Base-by-base conservation (phyloP, 2,329 filamentous ascomycete genomes). In the Xylaria sp. region DNA sequence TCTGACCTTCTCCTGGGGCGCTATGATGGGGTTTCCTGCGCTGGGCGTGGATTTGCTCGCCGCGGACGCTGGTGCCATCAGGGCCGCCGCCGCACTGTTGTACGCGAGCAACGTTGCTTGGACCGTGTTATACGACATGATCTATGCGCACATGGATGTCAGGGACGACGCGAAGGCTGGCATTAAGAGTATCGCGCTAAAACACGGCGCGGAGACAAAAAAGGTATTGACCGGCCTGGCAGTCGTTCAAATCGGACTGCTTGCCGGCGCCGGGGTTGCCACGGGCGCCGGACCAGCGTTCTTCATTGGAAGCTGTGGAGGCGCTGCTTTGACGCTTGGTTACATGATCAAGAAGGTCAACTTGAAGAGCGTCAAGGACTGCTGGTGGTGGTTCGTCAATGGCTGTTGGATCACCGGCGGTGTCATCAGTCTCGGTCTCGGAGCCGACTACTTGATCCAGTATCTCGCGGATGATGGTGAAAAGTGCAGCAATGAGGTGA, bases 131-230 rank as follows among this genome's bases (percentile, higher is more conserved):
- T 97, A 97, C 78, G 93, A 97, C 78, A 97, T 96, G 89, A 93
- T 97, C 36, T 97, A 97, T 79, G 93, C 93, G 15, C 93, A 97
- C 78, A 95, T 96, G 90, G 93, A 97, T 75, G 91, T 95, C 78
- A 90, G 90, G 75, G 93, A 97, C 74, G 93, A 97, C 76, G 89
- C 85, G 69, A 94, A 93, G 79, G 93, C 91, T 0, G 94, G 93
- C 9, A 96, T 97, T 81, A 97, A 95, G 83, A 93, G 90, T 75
- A 96, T 97, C 73, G 93, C 92, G 1, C 83, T 97, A 45, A 91
- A 91, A 77, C 93, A 97, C 73, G 90, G 92, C 70, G 84, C 87
- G 5, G 86, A 94, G 69, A 94, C 93, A 1, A 97, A 96, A 80
- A 82, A 88, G 60, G 89, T 97, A 9, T 80, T 97, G 65, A 87